Evolutionary conservation across 1,284 basidiomycete genomes (phyloP).

Genomic region (Taiwanofungus camphoratus): DNA sequence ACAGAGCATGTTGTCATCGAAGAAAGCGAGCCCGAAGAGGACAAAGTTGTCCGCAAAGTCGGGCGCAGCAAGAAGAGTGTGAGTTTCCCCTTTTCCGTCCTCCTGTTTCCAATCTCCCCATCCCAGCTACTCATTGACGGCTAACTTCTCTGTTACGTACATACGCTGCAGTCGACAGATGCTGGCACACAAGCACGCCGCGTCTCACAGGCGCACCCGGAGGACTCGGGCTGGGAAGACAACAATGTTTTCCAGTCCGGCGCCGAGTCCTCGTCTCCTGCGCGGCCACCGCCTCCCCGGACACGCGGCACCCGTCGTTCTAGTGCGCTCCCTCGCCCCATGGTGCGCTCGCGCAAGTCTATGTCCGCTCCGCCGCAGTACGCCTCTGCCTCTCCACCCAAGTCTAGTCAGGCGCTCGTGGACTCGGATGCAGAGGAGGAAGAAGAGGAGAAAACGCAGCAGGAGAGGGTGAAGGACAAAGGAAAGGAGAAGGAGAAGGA

Average conservation of each 20-base stretch:
- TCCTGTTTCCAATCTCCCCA: neutral
- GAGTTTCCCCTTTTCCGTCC: slow-evolving; percentile 16
- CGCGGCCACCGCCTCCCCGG: slow-evolving; percentile 51
- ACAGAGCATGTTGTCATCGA: slow-evolving; percentile 49
- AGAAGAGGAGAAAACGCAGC: too few relatives aligned
- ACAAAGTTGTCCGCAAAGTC: slow-evolving; percentile 55
- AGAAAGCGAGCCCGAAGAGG: slow-evolving; percentile 75
- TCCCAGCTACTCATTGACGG: too few relatives aligned
- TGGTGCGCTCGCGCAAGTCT: slow-evolving; percentile 49
- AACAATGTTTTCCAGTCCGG: slow-evolving; percentile 82
- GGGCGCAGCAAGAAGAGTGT: slow-evolving; percentile 57
- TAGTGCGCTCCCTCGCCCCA: slow-evolving; percentile 23
- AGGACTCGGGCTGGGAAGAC: slow-evolving; percentile 77
- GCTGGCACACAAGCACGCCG: slow-evolving; percentile 47
- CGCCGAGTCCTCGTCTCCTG: slow-evolving; percentile 71
- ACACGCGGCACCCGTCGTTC: slow-evolving; percentile 45
- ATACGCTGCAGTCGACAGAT: slow-evolving; percentile 35
- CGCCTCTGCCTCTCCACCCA: slow-evolving; percentile 27
- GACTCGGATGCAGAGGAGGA: too few relatives aligned
- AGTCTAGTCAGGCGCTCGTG: too few relatives aligned
- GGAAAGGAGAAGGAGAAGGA: too few relatives aligned
- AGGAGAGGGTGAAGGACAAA: slow-evolving; percentile 3
- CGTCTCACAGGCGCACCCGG: slow-evolving; percentile 39
- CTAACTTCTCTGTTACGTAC: slow-evolving; percentile 3
- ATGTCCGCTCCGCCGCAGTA: slow-evolving; percentile 65